Evolutionary conservation across 140 eudicot species (phyloP).

Genomic region (Bidens hawaiensis): DNA sequence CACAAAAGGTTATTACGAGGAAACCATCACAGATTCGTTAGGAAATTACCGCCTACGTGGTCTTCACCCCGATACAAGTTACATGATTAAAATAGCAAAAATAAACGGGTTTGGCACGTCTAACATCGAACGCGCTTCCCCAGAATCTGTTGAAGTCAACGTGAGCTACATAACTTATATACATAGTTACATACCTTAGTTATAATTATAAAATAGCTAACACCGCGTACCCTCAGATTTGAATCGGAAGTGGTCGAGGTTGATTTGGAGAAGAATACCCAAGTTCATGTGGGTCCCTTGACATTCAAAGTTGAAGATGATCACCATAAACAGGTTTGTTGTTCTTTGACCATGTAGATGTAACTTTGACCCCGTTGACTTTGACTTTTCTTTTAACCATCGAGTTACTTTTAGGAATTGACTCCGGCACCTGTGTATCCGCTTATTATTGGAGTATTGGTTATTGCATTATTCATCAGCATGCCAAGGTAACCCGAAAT

Average conservation of each 20-base stretch:
- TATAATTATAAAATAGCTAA: neutral
- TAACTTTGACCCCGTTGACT: neutral
- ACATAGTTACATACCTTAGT: neutral
- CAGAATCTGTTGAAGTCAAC: slow-evolving; percentile 61
- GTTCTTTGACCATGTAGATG: too few species aligned
- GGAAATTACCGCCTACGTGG: slow-evolving; percentile 90
- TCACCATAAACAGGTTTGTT: slow-evolving; percentile 76
- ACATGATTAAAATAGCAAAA: slow-evolving; percentile 60
- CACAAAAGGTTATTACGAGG: slow-evolving; percentile 83
- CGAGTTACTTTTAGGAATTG: slow-evolving; percentile 56
- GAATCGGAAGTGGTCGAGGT: slow-evolving; percentile 78
- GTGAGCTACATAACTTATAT: slow-evolving; percentile 37
- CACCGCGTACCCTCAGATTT: slow-evolving; percentile 57
- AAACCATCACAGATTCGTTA: slow-evolving; percentile 77
- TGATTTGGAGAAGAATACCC: slow-evolving; percentile 69
- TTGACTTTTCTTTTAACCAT: neutral
- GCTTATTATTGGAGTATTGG: slow-evolving; percentile 70
- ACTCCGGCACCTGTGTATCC: slow-evolving; percentile 94
- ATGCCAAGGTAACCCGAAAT: slow-evolving; percentile 69
- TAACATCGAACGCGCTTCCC: slow-evolving; percentile 90
- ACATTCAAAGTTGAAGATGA: slow-evolving; percentile 60
- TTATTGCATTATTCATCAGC: slow-evolving; percentile 63
- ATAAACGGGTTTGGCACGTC: slow-evolving; percentile 46
- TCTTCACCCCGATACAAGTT: slow-evolving; percentile 77
- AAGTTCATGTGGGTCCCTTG: slow-evolving; percentile 68